A percentile compares a stretch with the other conserved stretches of the same genome.
phyloP scores from a whole-genome alignment of 2,329 filamentous ascomycete genomes.

The Kalaharituber pfeilii region DNA sequence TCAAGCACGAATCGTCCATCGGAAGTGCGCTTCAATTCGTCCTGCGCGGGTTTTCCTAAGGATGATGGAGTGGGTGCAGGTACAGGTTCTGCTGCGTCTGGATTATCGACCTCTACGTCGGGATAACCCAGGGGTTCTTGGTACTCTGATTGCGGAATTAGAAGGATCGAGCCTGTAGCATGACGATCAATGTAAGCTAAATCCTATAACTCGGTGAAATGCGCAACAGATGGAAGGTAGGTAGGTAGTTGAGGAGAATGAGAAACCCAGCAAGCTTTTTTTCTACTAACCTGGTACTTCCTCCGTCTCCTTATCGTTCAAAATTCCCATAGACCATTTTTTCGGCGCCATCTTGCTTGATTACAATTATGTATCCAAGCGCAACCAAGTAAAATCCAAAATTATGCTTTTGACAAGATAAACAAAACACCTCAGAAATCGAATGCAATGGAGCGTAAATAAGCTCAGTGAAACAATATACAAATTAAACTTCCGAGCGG shows the following conservation, averaged over 20 bases:
- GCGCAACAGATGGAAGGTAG: not conserved
- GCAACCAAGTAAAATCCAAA: no score
- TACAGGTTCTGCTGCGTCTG: slow-evolving; percentile 2
- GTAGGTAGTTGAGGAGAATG: not conserved
- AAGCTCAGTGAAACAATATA: no score
- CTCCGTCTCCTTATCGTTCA: slow-evolving; percentile 64
- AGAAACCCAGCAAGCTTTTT: no score
- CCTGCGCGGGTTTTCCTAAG: slow-evolving; percentile 1
- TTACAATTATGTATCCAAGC: no score
- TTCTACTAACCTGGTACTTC: slow-evolving; percentile 67
- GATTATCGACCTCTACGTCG: not conserved
- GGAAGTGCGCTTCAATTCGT: slow-evolving; percentile 53
- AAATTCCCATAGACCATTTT: slow-evolving; percentile 53
- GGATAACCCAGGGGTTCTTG: slow-evolving; percentile 18
- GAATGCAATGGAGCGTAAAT: no score
- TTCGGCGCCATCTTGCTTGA: not conserved
- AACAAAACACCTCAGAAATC: no score
- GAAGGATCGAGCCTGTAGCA: slow-evolving; percentile 13
- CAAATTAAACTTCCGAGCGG: no score
- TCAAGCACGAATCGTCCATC: slow-evolving; percentile 76
- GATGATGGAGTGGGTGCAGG: slow-evolving; percentile 7
- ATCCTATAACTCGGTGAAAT: slow-evolving; percentile 22
- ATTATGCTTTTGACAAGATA: no score
- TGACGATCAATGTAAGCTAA: slow-evolving; percentile 22
- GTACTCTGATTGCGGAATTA: slow-evolving; percentile 18